A percentile compares a stretch with the other conserved stretches of the same genome.
phyloP scores from a whole-genome alignment of 768 basidiomycete species.

The Peribolospora baueri region DNA sequence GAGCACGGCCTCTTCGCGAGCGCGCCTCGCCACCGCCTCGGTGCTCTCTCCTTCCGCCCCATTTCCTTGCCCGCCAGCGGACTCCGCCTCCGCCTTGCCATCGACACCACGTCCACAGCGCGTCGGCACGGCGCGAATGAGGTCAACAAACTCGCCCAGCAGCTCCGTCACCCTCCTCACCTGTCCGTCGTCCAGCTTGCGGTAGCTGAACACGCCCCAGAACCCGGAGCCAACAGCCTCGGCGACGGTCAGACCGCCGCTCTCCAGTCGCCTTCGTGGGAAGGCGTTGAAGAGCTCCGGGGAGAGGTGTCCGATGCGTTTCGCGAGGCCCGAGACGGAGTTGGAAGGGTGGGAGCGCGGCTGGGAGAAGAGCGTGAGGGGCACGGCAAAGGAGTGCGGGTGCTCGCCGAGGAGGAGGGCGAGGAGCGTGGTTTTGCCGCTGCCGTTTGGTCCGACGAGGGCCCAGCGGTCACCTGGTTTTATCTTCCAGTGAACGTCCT shows the following conservation, averaged over 20 bases:
- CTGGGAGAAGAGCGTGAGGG: conserved; percentile 35
- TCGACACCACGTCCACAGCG: too few relatives aligned
- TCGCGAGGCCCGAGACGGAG: conserved; percentile 25
- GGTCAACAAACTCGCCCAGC: conserved; percentile 30
- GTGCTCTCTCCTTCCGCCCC: not conserved
- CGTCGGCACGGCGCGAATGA: conserved; percentile 1
- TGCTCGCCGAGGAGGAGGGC: conserved; percentile 81
- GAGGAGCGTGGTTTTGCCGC: conserved; percentile 82
- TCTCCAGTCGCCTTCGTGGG: conserved; percentile 25
- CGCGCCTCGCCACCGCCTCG: conserved; percentile 1
- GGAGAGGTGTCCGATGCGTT: conserved; percentile 50
- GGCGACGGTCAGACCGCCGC: conserved; percentile 19
- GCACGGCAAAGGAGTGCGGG: conserved; percentile 71
- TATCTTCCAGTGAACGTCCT: conserved; percentile 58
- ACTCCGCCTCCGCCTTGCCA: too few relatives aligned
- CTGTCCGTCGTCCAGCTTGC: conserved; percentile 24
- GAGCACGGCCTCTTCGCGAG: conserved; percentile 16
- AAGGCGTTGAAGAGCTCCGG: conserved; percentile 84
- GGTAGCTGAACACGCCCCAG: conserved; percentile 51
- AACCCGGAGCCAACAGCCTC: conserved; percentile 74
- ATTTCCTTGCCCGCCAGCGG: not conserved
- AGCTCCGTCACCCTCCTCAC: conserved; percentile 31
- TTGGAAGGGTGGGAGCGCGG: conserved; percentile 42
- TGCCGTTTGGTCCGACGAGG: conserved; percentile 71
- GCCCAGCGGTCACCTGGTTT: conserved; percentile 67